Conservation (phyloP, 176 grass and related monocot species). For the maize (Zea mays) region DNA sequence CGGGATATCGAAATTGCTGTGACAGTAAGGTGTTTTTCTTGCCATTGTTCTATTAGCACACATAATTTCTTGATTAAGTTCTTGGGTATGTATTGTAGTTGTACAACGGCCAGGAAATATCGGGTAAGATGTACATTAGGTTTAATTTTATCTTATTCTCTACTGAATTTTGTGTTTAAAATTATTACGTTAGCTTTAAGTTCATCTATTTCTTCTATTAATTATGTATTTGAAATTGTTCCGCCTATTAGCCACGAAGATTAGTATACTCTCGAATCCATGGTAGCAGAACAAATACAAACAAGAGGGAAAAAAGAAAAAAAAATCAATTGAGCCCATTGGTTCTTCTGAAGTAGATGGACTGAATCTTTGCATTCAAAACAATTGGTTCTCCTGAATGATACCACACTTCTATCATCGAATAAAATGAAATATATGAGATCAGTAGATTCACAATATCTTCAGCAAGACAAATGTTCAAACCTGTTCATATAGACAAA, state of each 20-base stretch:
- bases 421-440: no score
- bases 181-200: background rate
- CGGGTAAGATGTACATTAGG: slow-evolving; percentile 31
- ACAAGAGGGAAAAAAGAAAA: background rate
- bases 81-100: slow-evolving; percentile 34
- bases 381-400: no score
- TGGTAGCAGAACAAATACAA: slow-evolving; percentile 4
- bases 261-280: background rate
- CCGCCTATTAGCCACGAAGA: background rate
- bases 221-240: background rate
- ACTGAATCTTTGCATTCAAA: no score
- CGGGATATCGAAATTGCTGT: slow-evolving; percentile 22
- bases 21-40: slow-evolving; percentile 18
- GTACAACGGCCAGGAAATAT: slow-evolving; percentile 25
- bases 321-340: background rate
- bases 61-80: slow-evolving; percentile 25
- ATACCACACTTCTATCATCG: no score
- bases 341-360: no score
- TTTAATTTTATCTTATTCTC: slow-evolving; percentile 25
- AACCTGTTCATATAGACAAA: no score
- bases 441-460: no score
- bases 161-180: background rate
- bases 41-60: slow-evolving; percentile 18
- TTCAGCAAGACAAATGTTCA: no score
- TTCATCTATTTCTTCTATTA: slow-evolving; percentile 12